Conservation (phyloP, 2,329 filamentous ascomycete genomes). For the Shiraia bambusicola region DNA sequence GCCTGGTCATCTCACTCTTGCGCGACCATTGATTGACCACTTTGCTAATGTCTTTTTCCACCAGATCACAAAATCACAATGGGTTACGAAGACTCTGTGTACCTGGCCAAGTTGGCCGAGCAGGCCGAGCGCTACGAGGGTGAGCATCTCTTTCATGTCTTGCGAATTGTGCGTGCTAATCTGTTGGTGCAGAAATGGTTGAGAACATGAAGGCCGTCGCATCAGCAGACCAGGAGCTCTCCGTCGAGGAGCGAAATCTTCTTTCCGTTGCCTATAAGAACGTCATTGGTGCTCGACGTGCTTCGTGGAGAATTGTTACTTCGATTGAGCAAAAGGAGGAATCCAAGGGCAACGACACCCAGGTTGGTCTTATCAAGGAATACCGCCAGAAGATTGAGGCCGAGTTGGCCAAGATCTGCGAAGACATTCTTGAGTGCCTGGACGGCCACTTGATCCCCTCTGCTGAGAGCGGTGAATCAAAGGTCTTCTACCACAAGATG, state of each 20-base stretch:
- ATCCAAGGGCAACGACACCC: constrained; percentile 92
- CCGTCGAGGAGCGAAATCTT: constrained; percentile 94
- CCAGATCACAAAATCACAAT: constrained; percentile 62
- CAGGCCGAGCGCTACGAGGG: constrained; percentile 99
- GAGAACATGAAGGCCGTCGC: constrained; percentile 99
- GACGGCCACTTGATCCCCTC: constrained; percentile 93
- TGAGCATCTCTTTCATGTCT: constrained; percentile 45
- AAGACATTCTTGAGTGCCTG: constrained; percentile 93
- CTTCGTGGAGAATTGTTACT: constrained; percentile 97
- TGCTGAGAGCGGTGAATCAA: constrained; percentile 93
- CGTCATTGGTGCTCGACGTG: constrained; percentile 93
- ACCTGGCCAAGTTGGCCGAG: constrained; percentile 99
- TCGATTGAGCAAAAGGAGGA: constrained; percentile 99
- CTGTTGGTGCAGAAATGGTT: constrained; percentile 77
- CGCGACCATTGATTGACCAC: constrained; percentile 11
- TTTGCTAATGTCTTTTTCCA: constrained; percentile 25
- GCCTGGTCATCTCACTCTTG: constrained; percentile 10
- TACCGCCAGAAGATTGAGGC: constrained; percentile 98
- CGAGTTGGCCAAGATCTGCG: constrained; percentile 96
- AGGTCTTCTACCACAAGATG: constrained; percentile 99
- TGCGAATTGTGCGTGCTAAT: constrained; percentile 18
- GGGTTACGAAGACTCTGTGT: constrained; percentile 99
- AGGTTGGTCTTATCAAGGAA: constrained; percentile 91
- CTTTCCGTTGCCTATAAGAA: constrained; percentile 99
- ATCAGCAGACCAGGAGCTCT: constrained; percentile 67